Conservation (phyloP, 116 monocot genomes). For the Cymodocea nodosa region DNA sequence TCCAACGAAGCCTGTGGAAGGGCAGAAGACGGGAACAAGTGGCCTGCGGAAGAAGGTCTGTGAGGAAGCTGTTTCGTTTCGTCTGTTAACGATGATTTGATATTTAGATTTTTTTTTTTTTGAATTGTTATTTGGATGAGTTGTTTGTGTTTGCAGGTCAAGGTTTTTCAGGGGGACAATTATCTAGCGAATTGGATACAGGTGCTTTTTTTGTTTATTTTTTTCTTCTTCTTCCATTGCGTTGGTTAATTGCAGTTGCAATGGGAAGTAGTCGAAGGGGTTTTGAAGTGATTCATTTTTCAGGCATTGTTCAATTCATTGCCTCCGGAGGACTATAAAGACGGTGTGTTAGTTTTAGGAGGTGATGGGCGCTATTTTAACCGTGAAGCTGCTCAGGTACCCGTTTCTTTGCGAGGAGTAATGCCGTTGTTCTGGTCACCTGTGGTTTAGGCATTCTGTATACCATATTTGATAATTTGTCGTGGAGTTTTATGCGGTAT, state of each 20-base stretch:
- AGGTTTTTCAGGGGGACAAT: conserved; percentile 80
- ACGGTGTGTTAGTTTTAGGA: conserved; percentile 69
- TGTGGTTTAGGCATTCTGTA: neutral
- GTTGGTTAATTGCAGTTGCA: neutral
- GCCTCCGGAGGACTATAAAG: conserved; percentile 63
- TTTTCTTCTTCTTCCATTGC: conserved; percentile 2
- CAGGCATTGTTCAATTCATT: conserved; percentile 92
- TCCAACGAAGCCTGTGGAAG: conserved; percentile 82
- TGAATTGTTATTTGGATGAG: neutral
- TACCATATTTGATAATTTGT: no score
- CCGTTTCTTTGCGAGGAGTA: neutral
- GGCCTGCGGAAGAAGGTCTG: conserved; percentile 86
- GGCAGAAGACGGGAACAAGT: conserved; percentile 98
- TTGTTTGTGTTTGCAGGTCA: conserved; percentile 41
- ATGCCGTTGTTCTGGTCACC: neutral
- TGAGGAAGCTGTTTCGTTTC: neutral
- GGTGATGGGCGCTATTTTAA: conserved; percentile 97
- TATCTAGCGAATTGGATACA: conserved; percentile 97
- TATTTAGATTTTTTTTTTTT: neutral
- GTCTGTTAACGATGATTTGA: neutral
- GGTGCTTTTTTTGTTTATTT: conserved; percentile 20
- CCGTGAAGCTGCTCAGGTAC: conserved; percentile 79
- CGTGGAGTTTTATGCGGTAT: no score
- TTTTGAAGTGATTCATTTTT: neutral
- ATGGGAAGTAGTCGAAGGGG: neutral